Base-by-base conservation (phyloP, 495 filamentous ascomycete species). In the Copromyces sp. region DNA sequence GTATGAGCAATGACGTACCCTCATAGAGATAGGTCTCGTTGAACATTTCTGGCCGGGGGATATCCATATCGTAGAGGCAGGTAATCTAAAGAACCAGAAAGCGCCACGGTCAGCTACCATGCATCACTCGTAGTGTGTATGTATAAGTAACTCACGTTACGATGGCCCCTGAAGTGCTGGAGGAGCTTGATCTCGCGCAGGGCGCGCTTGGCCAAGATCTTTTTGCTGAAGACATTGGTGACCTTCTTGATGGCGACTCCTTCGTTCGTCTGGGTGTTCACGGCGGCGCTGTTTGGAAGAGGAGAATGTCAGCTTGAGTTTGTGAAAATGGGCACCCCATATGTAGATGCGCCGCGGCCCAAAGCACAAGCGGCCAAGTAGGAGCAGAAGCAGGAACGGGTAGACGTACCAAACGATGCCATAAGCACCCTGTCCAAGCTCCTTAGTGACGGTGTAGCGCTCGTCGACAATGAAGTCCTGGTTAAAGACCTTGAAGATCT, bases 191-290 rank as follows among this genome's bases (percentile, higher is more conserved):
- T 98, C 84, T 99, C 95, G 81, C 96, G 89, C 85, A 99, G 83
- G 70, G 96, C 95, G 75, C 95, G 92, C 88, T 99, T 99, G 73
- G 95, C 95, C 73, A 99, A 86, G 76, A 99, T 99, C 90, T 98
- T 98, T 86, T 99, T 99, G 89, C 94, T 97, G 87, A 99, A 98
- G 73, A 99, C 96, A 91, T 99, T 99, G 83, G 95, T 99, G 78
- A 99, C 93, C 82, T 99, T 99, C 86, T 99, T 99, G 84, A 99
- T 93, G 73, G 95, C 95, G 71, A 99, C 94, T n/a, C 95, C 95
- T 80, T 99, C 95, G 77, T 90, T 90, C 16, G 93, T 97, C 80
- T 92, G 88, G 77, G 88, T 89, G 85, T 99, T 98, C 70, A 93
- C 94, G 37, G 95, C 96, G 69, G 96, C 96, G 82, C 94, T 95